A percentile compares a stretch with the other conserved stretches of the same genome.
These are phyloP conservation scores for Barnettozyma pratensis DNA, from an alignment of 805 yeast species.

Conservation along the genomic window DNA sequence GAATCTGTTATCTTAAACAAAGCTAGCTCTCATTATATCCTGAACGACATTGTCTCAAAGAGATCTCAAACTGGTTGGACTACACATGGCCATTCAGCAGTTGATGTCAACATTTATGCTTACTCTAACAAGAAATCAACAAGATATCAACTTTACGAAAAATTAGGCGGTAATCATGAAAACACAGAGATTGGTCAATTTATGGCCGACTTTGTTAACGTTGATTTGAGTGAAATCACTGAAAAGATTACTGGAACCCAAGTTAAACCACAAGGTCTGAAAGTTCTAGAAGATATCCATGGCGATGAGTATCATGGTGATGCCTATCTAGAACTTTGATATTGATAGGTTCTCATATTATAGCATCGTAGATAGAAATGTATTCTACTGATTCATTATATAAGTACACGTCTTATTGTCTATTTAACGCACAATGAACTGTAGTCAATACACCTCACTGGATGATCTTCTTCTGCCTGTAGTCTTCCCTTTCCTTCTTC, in stretches of 20 bases:
- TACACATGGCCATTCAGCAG: constrained; percentile 94
- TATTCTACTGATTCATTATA: no score
- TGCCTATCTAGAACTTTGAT: no score
- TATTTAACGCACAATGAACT: no score
- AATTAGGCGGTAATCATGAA: constrained; percentile 76
- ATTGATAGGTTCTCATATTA: no score
- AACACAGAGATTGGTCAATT: constrained; percentile 80
- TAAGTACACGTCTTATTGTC: no score
- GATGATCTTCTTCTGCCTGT: no score
- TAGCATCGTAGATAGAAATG: no score
- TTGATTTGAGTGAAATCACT: constrained; percentile 46
- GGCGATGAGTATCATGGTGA: constrained; percentile 6
- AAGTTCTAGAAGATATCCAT: constrained; percentile 1
- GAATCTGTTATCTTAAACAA: constrained; percentile 32
- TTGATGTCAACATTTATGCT: constrained; percentile 89
- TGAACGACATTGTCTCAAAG: constrained; percentile 69
- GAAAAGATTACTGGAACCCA: constrained; percentile 42
- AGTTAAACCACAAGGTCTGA: constrained; percentile 29
- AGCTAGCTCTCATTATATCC: constrained; percentile 34
- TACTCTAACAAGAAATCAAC: constrained; percentile 54
- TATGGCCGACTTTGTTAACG: constrained; percentile 49
- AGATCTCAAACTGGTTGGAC: constrained; percentile 95
- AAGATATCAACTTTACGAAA: constrained; percentile 32
- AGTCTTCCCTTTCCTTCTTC: not conserved
- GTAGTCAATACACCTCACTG: no score